Evolutionary conservation across 495 filamentous ascomycete genomes (phyloP).

Genomic region (Friedmanniomyces simplex): DNA sequence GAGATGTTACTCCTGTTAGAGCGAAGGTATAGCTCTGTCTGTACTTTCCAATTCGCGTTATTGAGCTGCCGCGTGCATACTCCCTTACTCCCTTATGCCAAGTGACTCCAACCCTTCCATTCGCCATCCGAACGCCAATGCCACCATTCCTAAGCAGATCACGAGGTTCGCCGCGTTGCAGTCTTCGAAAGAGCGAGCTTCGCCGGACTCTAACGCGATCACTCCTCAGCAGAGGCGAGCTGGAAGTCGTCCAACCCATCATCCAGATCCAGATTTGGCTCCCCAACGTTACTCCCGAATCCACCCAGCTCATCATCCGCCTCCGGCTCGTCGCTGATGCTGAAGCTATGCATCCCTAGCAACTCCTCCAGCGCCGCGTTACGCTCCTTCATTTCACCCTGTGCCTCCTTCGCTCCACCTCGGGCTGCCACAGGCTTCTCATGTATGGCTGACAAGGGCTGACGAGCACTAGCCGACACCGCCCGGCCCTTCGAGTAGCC

Average conservation of each 20-base stretch:
- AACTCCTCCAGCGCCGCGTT: conserved; percentile 7
- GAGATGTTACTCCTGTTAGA: neutral
- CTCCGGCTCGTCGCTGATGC: neutral
- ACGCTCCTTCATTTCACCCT: too few species aligned
- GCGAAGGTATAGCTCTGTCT: conserved; percentile 2
- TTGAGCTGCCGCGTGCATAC: neutral
- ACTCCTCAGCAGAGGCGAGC: neutral
- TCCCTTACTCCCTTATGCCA: neutral
- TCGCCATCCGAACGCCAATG: too few species aligned
- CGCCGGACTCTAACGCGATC: neutral
- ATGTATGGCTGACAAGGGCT: conserved; percentile 16
- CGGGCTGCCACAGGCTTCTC: neutral
- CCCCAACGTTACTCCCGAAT: neutral
- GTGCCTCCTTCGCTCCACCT: neutral
- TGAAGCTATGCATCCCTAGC: conserved; percentile 1
- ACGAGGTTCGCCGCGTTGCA: too few species aligned
- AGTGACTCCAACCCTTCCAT: neutral
- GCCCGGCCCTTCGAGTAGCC: conserved; percentile 70
- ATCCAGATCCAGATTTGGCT: neutral
- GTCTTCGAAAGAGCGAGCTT: too few species aligned
- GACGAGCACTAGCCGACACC: conserved; percentile 41
- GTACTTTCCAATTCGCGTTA: neutral
- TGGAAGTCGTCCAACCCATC: conserved; percentile 8
- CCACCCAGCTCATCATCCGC: neutral
- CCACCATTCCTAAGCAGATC: too few species aligned